These are phyloP conservation scores for Clitoria ternatea DNA, from an alignment of 306 rosid species.

Conservation along the genomic window DNA sequence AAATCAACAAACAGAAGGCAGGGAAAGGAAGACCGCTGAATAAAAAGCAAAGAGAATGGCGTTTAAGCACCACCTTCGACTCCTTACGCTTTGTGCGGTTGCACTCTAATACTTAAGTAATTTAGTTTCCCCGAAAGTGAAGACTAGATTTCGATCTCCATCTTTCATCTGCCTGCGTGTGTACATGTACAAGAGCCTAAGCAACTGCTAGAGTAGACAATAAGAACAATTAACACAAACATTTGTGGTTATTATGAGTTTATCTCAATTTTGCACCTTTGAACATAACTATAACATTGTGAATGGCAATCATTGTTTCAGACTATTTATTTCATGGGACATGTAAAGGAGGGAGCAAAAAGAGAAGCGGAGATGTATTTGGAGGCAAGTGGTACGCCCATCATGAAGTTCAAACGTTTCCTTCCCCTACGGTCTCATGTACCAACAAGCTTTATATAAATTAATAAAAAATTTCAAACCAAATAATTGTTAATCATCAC, in stretches of 20 bases:
- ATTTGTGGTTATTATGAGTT: no score
- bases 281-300: background rate
- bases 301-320: background rate
- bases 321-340: background rate
- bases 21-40: conserved; percentile 94
- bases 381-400: no score
- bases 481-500: no score
- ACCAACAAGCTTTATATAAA: no score
- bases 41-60: conserved; percentile 89
- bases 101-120: conserved; percentile 55
- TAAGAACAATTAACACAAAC: background rate
- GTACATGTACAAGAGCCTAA: background rate
- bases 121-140: background rate
- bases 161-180: background rate
- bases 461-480: no score
- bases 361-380: background rate
- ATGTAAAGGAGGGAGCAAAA: background rate
- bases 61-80: conserved; percentile 64
- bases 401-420: no score
- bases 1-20: conserved; percentile 72
- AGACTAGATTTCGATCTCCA: background rate
- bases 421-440: no score
- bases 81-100: conserved; percentile 70
- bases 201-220: background rate
- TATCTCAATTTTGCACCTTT: background rate